These are phyloP conservation scores for Apiospora marii DNA, from an alignment of 2,329 filamentous ascomycete genomes.

Conservation along the genomic window DNA sequence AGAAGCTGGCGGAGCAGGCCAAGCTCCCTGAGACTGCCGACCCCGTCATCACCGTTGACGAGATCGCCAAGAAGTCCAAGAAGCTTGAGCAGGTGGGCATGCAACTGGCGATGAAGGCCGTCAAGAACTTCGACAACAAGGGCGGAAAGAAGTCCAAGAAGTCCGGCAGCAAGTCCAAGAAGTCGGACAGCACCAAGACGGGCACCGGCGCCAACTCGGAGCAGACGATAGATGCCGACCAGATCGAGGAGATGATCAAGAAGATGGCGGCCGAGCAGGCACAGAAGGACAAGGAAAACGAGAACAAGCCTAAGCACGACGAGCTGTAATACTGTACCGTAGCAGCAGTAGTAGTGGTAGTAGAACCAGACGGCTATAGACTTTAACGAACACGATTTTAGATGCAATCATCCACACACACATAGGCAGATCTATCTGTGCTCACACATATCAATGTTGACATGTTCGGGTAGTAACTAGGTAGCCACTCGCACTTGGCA, in stretches of 20 bases:
- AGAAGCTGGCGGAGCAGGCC: constrained; percentile 74
- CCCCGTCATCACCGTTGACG: constrained; percentile 75
- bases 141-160: constrained; percentile 50
- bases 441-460: neutral
- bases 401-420: constrained; percentile 17
- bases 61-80: constrained; percentile 72
- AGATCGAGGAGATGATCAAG: constrained; percentile 64
- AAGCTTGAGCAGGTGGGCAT: constrained; percentile 75
- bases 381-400: constrained; percentile 22
- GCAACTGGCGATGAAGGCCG: constrained; percentile 74
- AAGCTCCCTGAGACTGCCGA: constrained; percentile 75
- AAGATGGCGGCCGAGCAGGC: constrained; percentile 45
- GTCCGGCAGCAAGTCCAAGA: constrained; percentile 49
- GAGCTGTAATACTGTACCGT: constrained; percentile 38
- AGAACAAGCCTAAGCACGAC: constrained; percentile 38
- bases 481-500: neutral
- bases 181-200: constrained; percentile 48
- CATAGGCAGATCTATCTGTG: neutral
- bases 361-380: constrained; percentile 12
- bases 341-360: constrained; percentile 6
- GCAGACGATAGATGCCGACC: constrained; percentile 53
- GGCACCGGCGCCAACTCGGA: constrained; percentile 44
- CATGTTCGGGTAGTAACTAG: neutral
- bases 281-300: constrained; percentile 33
- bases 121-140: constrained; percentile 61